Evolutionary conservation across 495 filamentous ascomycete genomes (phyloP).

Genomic region (Talaromyces nanjingensis): DNA sequence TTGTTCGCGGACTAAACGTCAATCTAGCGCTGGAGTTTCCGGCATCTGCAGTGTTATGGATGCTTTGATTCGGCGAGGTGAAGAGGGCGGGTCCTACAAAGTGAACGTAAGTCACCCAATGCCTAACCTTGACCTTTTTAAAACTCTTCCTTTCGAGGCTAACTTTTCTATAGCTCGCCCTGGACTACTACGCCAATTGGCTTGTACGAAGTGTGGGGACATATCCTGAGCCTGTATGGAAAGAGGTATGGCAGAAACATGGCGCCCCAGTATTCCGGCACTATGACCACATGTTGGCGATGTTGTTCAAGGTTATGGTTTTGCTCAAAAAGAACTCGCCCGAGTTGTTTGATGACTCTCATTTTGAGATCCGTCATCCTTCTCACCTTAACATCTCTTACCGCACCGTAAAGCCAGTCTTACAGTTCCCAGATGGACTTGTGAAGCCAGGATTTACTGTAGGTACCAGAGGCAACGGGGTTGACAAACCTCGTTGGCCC

Average conservation of each 20-base stretch:
- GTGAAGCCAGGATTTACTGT: not conserved
- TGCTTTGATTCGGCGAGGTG: conserved; percentile 25
- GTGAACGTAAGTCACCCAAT: not conserved
- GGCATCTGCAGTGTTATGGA: conserved; percentile 23
- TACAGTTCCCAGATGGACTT: not conserved
- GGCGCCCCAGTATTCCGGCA: not conserved
- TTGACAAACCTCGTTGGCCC: not conserved
- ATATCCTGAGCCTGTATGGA: not conserved
- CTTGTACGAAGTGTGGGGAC: not conserved
- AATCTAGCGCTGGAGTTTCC: not conserved
- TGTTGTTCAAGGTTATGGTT: not conserved
- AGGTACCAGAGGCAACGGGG: not conserved
- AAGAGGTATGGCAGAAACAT: not conserved
- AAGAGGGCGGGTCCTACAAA: conserved; percentile 25
- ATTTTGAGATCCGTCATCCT: not conserved
- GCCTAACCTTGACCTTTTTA: not conserved
- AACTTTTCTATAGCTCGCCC: not conserved
- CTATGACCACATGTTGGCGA: not conserved
- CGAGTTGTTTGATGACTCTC: not conserved
- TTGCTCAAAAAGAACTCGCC: not conserved
- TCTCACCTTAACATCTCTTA: not conserved
- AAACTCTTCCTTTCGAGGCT: not conserved
- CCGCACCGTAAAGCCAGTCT: not conserved
- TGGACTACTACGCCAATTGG: not conserved
- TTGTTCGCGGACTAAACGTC: not conserved